Conservation (phyloP, 2,329 filamentous ascomycete genomes). For the Leptographium radiaticola region DNA sequence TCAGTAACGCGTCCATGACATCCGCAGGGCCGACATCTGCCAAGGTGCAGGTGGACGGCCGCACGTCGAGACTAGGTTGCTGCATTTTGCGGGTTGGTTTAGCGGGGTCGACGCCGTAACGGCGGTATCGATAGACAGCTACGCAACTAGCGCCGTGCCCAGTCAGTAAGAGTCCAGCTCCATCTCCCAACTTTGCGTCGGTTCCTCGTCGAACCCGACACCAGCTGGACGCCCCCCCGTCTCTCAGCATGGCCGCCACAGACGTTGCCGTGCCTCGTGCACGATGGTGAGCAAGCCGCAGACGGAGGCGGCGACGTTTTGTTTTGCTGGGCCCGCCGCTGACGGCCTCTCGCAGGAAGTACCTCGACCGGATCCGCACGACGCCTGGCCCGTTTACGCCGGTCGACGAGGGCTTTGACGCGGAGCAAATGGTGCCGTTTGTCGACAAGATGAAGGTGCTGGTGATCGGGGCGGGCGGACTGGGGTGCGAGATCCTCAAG, state of each 20-base stretch:
- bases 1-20: slow-evolving; percentile 44
- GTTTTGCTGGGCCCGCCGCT: not conserved
- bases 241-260: not conserved
- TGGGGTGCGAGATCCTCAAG: slow-evolving; percentile 95
- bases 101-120: not conserved
- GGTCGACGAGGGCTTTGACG: slow-evolving; percentile 36
- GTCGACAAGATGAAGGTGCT: slow-evolving; percentile 64
- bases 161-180: too few relatives aligned
- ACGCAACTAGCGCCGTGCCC: too few relatives aligned
- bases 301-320: not conserved
- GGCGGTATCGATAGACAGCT: not conserved
- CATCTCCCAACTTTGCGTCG: not conserved
- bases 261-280: not conserved
- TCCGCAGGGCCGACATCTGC: not conserved
- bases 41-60: too few relatives aligned
- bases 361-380: slow-evolving; percentile 69
- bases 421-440: slow-evolving; percentile 37
- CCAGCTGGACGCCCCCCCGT: too few relatives aligned
- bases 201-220: not conserved
- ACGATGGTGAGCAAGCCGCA: not conserved
- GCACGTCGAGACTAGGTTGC: too few relatives aligned
- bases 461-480: slow-evolving; percentile 72
- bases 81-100: too few relatives aligned
- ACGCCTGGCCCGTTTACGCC: slow-evolving; percentile 65
- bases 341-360: slow-evolving; percentile 43